Evolutionary conservation across 2,329 filamentous ascomycete species (phyloP).

Genomic region (Colletotrichum falcatum): DNA sequence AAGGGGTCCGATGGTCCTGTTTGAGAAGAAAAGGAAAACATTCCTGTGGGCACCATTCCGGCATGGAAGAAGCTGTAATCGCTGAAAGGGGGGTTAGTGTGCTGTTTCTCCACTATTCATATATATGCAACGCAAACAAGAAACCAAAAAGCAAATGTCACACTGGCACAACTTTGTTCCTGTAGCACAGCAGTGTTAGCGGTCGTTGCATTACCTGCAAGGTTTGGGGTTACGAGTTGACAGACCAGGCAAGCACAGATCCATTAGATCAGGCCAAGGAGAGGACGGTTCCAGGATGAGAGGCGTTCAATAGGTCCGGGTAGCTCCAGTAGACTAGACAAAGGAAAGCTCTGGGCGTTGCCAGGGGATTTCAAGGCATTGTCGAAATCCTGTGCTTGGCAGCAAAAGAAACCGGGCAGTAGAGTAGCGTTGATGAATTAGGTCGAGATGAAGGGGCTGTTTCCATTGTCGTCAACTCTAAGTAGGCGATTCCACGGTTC

Average conservation of each 20-base stretch:
- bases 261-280: conserved; percentile 23
- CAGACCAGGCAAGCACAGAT: conserved; percentile 50
- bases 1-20: conserved; percentile 70
- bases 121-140: conserved; percentile 44
- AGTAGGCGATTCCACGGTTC: background rate
- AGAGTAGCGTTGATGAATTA: no score
- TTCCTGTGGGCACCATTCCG: conserved; percentile 62
- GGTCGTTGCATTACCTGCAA: conserved; percentile 33
- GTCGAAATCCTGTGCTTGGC: background rate
- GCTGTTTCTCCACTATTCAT: conserved; percentile 60
- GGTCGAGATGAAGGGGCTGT: background rate
- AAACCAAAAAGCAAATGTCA: conserved; percentile 50
- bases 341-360: background rate
- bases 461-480: background rate
- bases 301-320: background rate
- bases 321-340: conserved; percentile 1
- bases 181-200: conserved; percentile 54
- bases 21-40: conserved; percentile 70
- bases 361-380: background rate
- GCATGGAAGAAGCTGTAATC: conserved; percentile 68
- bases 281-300: background rate
- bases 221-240: conserved; percentile 46
- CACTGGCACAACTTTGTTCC: conserved; percentile 69
- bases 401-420: background rate
- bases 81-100: conserved; percentile 68